phyloP scores from a whole-genome alignment of 2,329 filamentous ascomycete genomes.

The Dissoconium aciculare region DNA sequence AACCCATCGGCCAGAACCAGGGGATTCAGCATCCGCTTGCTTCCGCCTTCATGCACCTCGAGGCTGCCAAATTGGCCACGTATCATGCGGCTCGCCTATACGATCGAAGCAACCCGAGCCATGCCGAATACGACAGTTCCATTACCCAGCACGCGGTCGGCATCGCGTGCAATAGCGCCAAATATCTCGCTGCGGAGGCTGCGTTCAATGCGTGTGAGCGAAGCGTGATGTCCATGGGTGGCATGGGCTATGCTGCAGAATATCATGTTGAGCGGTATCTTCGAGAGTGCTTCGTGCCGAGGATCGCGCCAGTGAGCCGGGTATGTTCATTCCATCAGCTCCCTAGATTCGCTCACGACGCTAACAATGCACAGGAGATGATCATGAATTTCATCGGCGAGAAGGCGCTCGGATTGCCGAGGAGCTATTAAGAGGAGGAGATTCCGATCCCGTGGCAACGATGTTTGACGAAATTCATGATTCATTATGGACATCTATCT shows the following conservation, averaged over 20 bases:
- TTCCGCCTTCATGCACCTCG: slow-evolving; percentile 45
- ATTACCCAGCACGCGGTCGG: slow-evolving; percentile 35
- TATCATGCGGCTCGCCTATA: slow-evolving; percentile 47
- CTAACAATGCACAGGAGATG: slow-evolving; percentile 42
- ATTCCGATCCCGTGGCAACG: too few relatives aligned
- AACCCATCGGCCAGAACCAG: slow-evolving; percentile 46
- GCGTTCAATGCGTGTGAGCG: slow-evolving; percentile 46
- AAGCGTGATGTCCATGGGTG: slow-evolving; percentile 43
- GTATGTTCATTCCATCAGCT: slow-evolving; percentile 20
- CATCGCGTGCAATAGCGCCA: slow-evolving; percentile 42
- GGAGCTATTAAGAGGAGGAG: slow-evolving; percentile 56
- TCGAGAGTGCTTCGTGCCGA: slow-evolving; percentile 43
- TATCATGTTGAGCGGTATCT: slow-evolving; percentile 48
- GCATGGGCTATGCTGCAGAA: slow-evolving; percentile 49
- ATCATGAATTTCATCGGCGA: slow-evolving; percentile 60
- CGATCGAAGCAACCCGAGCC: slow-evolving; percentile 30
- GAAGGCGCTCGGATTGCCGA: slow-evolving; percentile 50
- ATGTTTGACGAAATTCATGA: too few relatives aligned
- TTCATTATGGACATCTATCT: too few relatives aligned
- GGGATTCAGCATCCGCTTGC: slow-evolving; percentile 45
- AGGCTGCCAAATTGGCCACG: slow-evolving; percentile 45
- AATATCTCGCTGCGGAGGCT: slow-evolving; percentile 46
- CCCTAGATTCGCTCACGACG: neutral
- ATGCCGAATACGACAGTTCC: slow-evolving; percentile 20
- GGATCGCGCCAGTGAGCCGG: slow-evolving; percentile 44